Conservation (phyloP, 192 early-diverging fungal species). For the Rhizophagus sp. region DNA sequence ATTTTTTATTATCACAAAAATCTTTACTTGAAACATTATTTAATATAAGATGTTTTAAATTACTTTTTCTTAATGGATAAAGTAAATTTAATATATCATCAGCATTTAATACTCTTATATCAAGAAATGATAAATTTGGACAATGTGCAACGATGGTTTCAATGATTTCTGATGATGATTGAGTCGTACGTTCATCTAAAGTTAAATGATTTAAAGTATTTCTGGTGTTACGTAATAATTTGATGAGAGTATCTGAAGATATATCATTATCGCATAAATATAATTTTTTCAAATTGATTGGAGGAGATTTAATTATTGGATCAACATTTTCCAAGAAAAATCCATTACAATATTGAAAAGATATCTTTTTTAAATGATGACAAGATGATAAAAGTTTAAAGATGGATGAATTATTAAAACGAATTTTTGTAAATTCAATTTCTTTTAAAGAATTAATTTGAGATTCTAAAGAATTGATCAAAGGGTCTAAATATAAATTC, state of each 20-base stretch:
- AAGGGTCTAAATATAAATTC: not conserved
- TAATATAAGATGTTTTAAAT: not conserved
- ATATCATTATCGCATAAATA: not conserved
- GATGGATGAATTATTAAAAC: not conserved
- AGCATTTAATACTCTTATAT: not conserved
- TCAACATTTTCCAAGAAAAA: not conserved
- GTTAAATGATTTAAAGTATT: not conserved
- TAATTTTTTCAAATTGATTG: not conserved
- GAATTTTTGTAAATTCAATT: not conserved
- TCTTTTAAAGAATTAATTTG: not conserved
- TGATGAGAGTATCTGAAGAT: not conserved
- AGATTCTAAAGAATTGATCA: not conserved
- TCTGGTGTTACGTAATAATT: not conserved
- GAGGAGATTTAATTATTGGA: not conserved
- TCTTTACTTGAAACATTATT: not conserved
- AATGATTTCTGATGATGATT: not conserved
- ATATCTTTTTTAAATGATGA: not conserved
- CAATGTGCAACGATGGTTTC: not conserved
- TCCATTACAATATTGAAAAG: not conserved
- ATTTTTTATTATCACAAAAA: not conserved
- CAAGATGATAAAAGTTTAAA: not conserved
- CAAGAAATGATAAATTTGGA: not conserved
- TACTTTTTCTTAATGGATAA: not conserved
- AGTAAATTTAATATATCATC: not conserved
- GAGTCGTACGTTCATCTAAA: not conserved